Conservation (phyloP, 2,329 filamentous ascomycete genomes). For the Colletotrichum acutatum region DNA sequence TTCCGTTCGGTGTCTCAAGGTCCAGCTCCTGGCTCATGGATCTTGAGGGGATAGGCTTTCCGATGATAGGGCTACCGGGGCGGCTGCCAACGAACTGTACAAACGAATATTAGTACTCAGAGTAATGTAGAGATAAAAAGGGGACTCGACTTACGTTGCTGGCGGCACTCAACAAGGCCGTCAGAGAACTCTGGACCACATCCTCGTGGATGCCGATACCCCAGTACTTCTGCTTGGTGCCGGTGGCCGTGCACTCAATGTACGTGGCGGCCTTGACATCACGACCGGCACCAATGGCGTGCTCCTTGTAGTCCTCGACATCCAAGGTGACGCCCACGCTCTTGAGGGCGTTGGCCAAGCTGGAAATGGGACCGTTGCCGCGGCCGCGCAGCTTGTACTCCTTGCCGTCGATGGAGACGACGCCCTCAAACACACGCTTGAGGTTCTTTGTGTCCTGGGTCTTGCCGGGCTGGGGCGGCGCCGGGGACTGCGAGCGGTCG, state of each 20-base stretch:
- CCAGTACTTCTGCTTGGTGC: slow-evolving; percentile 81
- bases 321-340: slow-evolving; percentile 86
- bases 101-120: slow-evolving; percentile 29
- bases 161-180: slow-evolving; percentile 86
- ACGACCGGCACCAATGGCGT: slow-evolving; percentile 84
- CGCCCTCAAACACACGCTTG: slow-evolving; percentile 84
- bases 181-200: slow-evolving; percentile 88
- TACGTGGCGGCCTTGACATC: slow-evolving; percentile 95
- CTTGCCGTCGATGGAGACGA: slow-evolving; percentile 82
- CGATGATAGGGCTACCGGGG: slow-evolving; percentile 73
- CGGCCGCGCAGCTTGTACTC: slow-evolving; percentile 83
- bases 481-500: slow-evolving; percentile 82
- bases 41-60: slow-evolving; percentile 47
- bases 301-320: slow-evolving; percentile 95
- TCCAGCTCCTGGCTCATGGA: slow-evolving; percentile 42
- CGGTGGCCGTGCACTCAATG: slow-evolving; percentile 83
- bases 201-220: slow-evolving; percentile 93
- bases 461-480: slow-evolving; percentile 74
- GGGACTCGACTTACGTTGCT: slow-evolving; percentile 74
- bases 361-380: slow-evolving; percentile 92
- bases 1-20: slow-evolving; percentile 43
- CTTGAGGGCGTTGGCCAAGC: slow-evolving; percentile 83
- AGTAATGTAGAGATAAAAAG: background rate
- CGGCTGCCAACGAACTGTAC: slow-evolving; percentile 77
- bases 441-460: slow-evolving; percentile 82